These are phyloP conservation scores for Begonia masoniana DNA, from an alignment of 306 rosid species.

Conservation along the genomic window DNA sequence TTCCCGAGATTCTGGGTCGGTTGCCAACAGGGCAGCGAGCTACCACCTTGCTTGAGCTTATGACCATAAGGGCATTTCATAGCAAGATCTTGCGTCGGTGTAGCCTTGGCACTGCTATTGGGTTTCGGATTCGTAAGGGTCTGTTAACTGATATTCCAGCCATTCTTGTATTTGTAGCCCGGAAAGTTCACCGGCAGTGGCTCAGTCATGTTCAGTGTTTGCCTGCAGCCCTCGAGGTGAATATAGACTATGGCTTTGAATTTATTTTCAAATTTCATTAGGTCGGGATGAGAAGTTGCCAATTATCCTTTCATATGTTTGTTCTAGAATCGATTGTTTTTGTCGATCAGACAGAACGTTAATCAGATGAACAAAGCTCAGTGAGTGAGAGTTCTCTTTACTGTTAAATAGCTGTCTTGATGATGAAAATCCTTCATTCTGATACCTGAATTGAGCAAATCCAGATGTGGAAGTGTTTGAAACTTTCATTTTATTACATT, in stretches of 20 bases:
- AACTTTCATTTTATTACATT: too few relatives aligned
- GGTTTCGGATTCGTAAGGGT: slow-evolving; percentile 89
- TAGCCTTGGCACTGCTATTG: slow-evolving; percentile 97
- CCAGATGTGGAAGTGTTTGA: too few relatives aligned
- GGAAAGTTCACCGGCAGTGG: slow-evolving; percentile 94
- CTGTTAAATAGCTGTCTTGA: too few relatives aligned
- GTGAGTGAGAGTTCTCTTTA: too few relatives aligned
- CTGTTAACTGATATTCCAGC: slow-evolving; percentile 86
- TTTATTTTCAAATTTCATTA: slow-evolving; percentile 1
- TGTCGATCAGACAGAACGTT: too few relatives aligned
- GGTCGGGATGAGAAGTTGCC: too few relatives aligned
- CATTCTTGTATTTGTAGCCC: slow-evolving; percentile 94
- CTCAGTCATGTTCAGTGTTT: slow-evolving; percentile 63
- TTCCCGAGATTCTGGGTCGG: slow-evolving; percentile 80
- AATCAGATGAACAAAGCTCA: too few relatives aligned
- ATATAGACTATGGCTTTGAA: not conserved
- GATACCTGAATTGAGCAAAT: too few relatives aligned
- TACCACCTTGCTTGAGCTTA: slow-evolving; percentile 91
- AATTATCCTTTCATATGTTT: not conserved
- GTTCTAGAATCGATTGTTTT: too few relatives aligned
- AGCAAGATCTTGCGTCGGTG: slow-evolving; percentile 82
- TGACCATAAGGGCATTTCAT: slow-evolving; percentile 98
- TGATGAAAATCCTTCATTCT: too few relatives aligned
- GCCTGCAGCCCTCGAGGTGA: slow-evolving; percentile 97
- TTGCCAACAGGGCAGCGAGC: slow-evolving; percentile 93